Evolutionary conservation across 805 yeast species (phyloP).

Genomic region (Cyberlindnera saturnus): DNA sequence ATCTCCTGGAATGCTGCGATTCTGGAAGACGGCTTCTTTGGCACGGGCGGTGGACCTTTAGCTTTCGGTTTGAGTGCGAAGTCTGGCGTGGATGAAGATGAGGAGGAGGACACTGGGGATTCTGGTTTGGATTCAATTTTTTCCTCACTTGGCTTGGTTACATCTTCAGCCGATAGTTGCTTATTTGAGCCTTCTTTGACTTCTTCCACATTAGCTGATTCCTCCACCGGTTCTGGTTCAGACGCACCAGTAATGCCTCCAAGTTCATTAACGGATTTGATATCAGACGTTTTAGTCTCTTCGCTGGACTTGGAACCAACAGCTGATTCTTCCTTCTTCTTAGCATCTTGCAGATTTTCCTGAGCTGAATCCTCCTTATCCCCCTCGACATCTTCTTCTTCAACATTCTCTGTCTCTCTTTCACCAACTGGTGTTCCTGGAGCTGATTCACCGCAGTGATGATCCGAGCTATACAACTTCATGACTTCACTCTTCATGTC

Average conservation of each 20-base stretch:
- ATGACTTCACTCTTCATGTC: slow-evolving; percentile 8
- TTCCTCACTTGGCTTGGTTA: too few species aligned
- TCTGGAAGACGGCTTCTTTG: slow-evolving; percentile 71
- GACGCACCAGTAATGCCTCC: too few species aligned
- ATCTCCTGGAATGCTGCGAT: slow-evolving; percentile 80
- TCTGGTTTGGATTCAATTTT: too few species aligned
- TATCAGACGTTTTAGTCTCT: neutral
- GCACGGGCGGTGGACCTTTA: slow-evolving; percentile 57
- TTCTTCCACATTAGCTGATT: neutral
- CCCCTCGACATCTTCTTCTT: neutral
- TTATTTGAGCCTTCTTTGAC: neutral
- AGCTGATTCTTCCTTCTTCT: slow-evolving; percentile 4
- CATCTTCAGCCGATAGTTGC: too few species aligned
- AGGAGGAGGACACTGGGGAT: neutral
- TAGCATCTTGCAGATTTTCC: neutral
- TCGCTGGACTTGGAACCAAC: neutral
- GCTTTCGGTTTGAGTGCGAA: slow-evolving; percentile 9
- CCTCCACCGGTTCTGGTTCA: neutral
- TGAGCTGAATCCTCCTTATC: neutral
- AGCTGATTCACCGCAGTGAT: neutral
- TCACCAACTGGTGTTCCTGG: neutral
- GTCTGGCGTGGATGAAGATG: neutral
- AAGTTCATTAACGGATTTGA: too few species aligned
- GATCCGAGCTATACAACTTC: slow-evolving; percentile 1
- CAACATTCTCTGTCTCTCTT: neutral